phyloP scores from a whole-genome alignment of 495 filamentous ascomycete species.

The Choiromyces venosus region DNA sequence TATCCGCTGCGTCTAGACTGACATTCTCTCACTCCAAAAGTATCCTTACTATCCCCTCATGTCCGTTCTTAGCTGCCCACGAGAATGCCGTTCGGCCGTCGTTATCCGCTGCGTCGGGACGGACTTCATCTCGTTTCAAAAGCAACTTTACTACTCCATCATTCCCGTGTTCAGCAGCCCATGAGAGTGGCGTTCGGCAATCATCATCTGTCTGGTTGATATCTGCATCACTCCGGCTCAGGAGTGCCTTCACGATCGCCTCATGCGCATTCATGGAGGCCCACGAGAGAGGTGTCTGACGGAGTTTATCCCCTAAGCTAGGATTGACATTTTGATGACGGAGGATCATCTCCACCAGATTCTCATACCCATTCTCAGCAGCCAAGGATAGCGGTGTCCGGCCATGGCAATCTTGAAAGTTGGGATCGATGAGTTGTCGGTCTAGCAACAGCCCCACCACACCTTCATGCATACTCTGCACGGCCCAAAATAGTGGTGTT shows the following conservation, averaged over 20 bases:
- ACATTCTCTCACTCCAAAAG: conserved; percentile 5
- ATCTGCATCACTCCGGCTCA: not conserved
- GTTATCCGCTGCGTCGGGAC: conserved; percentile 18
- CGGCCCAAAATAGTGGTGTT: not conserved
- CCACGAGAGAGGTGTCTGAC: conserved; percentile 8
- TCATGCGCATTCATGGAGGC: conserved; percentile 9
- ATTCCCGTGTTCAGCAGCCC: conserved; percentile 9
- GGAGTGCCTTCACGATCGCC: conserved; percentile 10
- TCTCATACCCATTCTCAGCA: conserved; percentile 8
- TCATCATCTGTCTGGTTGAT: not conserved
- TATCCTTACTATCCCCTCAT: conserved; percentile 32
- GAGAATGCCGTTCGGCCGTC: conserved; percentile 23
- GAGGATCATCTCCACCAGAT: conserved; percentile 13
- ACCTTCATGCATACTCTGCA: conserved; percentile 1
- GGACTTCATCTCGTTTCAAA: conserved; percentile 1
- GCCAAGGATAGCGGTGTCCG: conserved; percentile 11
- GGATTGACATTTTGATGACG: not conserved
- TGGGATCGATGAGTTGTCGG: not conserved
- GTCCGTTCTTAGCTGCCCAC: conserved; percentile 22
- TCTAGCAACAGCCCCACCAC: conserved; percentile 3
- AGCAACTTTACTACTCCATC: conserved; percentile 12
- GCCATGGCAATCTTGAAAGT: not conserved
- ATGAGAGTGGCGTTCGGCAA: conserved; percentile 5
- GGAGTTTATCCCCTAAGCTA: not conserved
- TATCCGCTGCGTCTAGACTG: not conserved